These are phyloP conservation scores for Xanthoconium separans DNA, from an alignment of 1,284 basidiomycete species.

Conservation along the genomic window DNA sequence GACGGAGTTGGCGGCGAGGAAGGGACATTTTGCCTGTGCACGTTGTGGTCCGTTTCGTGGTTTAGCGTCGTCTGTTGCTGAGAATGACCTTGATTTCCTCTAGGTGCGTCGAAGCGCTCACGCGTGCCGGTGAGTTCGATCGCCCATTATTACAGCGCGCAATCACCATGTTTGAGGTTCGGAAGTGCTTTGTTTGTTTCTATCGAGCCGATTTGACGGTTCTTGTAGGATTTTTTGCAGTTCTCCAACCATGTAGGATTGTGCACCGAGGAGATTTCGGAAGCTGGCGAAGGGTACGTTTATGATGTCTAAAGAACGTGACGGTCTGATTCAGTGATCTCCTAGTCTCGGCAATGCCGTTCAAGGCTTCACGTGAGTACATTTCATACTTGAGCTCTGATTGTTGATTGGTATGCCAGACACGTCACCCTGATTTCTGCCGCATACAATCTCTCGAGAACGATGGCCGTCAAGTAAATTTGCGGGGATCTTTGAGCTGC, in stretches of 20 bases:
- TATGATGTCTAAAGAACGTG: background rate
- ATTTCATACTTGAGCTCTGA: background rate
- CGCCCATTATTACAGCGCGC: constrained; percentile 64
- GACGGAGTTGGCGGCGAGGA: constrained; percentile 94
- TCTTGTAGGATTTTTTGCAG: constrained; percentile 63
- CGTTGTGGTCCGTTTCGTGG: constrained; percentile 51
- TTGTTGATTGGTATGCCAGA: constrained; percentile 35
- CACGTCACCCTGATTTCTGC: constrained; percentile 83
- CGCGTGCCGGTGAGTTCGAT: constrained; percentile 80
- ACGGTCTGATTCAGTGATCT: background rate
- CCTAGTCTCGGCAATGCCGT: constrained; percentile 75
- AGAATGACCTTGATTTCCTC: constrained; percentile 20
- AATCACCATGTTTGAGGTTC: constrained; percentile 80
- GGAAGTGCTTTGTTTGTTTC: constrained; percentile 15
- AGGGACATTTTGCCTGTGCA: constrained; percentile 81
- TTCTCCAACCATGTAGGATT: constrained; percentile 87
- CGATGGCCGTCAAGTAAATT: constrained; percentile 33
- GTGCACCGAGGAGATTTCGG: constrained; percentile 82
- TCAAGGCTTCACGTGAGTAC: constrained; percentile 80
- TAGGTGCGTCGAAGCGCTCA: constrained; percentile 86
- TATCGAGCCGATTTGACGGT: background rate
- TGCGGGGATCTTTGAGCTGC: background rate
- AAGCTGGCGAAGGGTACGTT: constrained; percentile 71
- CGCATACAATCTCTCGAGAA: constrained; percentile 77
- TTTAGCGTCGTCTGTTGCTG: background rate